Base-by-base conservation (phyloP, 768 basidiomycete genomes). In the Dioszegia aurantiaca region DNA sequence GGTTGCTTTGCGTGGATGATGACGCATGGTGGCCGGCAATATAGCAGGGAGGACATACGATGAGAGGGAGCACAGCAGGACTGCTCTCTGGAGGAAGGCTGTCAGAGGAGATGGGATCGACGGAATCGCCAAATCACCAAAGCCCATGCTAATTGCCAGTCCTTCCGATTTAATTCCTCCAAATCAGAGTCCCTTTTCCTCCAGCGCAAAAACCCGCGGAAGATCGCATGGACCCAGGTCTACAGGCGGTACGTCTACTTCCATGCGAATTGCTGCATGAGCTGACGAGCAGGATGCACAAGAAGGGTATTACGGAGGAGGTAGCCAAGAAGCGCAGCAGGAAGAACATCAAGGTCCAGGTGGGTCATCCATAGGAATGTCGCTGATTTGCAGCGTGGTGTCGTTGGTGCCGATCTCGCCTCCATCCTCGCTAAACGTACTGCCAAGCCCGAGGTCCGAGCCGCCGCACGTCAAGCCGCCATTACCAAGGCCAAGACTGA, bases 281-380 rank as follows among this genome's bases (percentile, higher is more conserved):
- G 48, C 60, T 45, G 46, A 59, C 40, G 53, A 4, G 17, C 48
- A 68, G 92, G 71, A 90, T 95, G 87, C 95, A 98, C 86, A 95
- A 94, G 86, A 99, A 99, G 86, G 95, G 95, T 78, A 85, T 98
- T 79, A 92, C 92, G 49, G 94, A 98, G 81, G 94, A 98, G 80
- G 88, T 93, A 53, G 91, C 92, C 73, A 99, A 98, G 90, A 97
- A 95, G 83, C 88, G 94, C 65, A 88, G 89, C 49, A 89, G 93
- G 80, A 86, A 87, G 80, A 91, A 90, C 64, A 90, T 98, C 76
- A 99, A 98, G 83, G 86, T 90, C 56, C 73, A 75, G 72, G 76
- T 77, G 53, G 31, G 76, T 69, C 14, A 2, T 28, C n/a, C 27
- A 5, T 17, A 14, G 24, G 46, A 30, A 30, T 47, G 10, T 4